Evolutionary conservation across 1,139 yeast species (phyloP), one percentile per base, ranked within the genome.

Genomic region (Suzukiozyma palmioleophila): DNA sequence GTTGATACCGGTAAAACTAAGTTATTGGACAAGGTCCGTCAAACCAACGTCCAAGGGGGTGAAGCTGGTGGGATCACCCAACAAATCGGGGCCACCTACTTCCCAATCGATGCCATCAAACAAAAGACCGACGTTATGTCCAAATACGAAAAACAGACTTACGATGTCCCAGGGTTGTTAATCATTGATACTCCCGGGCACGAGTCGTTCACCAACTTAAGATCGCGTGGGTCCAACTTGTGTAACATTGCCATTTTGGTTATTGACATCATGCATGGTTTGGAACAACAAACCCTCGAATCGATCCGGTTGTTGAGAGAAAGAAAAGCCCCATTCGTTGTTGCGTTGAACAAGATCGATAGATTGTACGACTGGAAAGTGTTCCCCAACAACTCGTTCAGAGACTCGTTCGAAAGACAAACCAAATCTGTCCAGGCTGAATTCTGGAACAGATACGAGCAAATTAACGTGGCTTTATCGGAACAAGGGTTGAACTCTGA

Each of bases 11-110:
- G 99, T 81, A 94, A 92, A 69, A 92, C 98, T 47, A 92, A 92
- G 63, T 77, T 92, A 51, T 76, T 92, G 60, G 99, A 92, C 62
- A 94, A 92, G 66, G 82, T 92, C 51, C 94, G 99, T 73, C 97
- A 92, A 73, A 94, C 97, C 36, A 92, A 92, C 57, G 99, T 92
- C 45, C 99, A 92, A 74, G 98, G 97, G 64, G 99, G 98, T 60
- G 99, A 92, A 73, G 99, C 98, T 42, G 99, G 99, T 74, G 99
- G 99, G 75, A 94, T 92, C 61, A 92, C 99, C 50, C 99, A 92
- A 77, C 99, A 92, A 69, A 92, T 92, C 60, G 99, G 99, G 79
- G 99, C 99, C 39, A 94, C 98, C 21, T 94, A 90, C 66, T 94
- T 92, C 87, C 98, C 98, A 44, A 90, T 92, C 53, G 95, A 85